Percentiles rank a stretch among this genome's conserved stretches.
These are phyloP conservation scores for Cubamyces lactineus DNA, from an alignment of 768 basidiomycete species.

Conservation along the genomic window DNA sequence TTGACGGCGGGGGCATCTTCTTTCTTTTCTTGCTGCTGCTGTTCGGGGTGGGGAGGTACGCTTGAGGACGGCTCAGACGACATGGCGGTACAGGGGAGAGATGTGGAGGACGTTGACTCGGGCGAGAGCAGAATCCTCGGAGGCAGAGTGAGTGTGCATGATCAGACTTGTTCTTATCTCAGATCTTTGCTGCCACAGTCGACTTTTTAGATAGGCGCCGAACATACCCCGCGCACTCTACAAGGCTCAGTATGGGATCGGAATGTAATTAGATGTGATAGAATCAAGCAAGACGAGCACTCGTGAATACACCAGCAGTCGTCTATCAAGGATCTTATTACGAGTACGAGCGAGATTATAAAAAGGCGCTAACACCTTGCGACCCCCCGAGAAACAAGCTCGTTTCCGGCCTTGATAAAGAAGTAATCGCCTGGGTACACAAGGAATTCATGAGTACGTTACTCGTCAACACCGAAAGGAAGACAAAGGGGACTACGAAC, in stretches of 20 bases:
- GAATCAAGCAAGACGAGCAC: no score
- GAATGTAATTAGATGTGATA: no score
- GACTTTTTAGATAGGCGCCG: not conserved
- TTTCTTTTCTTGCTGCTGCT: constrained; percentile 5
- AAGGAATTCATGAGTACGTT: not conserved
- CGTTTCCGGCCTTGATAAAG: constrained; percentile 58
- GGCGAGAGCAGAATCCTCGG: constrained; percentile 6
- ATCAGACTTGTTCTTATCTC: constrained; percentile 20
- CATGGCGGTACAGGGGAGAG: constrained; percentile 13
- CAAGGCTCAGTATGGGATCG: no score
- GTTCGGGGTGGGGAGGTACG: constrained; percentile 22
- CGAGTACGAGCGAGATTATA: no score
- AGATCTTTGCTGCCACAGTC: constrained; percentile 9
- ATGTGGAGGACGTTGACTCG: constrained; percentile 12
- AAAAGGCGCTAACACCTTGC: constrained; percentile 25
- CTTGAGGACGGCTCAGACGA: constrained; percentile 12
- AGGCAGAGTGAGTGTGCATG: constrained; percentile 3
- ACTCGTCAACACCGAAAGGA: not conserved
- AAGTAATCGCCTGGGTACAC: constrained; percentile 59
- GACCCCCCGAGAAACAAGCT: constrained; percentile 50
- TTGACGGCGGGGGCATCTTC: constrained; percentile 34
- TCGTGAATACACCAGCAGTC: no score
- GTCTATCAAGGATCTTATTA: no score
- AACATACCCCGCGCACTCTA: not conserved
- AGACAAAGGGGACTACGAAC: constrained; percentile 32